These are phyloP conservation scores for Cyclotella kingstonii DNA, from an alignment of 108 stramenopile species.

Conservation along the genomic window DNA sequence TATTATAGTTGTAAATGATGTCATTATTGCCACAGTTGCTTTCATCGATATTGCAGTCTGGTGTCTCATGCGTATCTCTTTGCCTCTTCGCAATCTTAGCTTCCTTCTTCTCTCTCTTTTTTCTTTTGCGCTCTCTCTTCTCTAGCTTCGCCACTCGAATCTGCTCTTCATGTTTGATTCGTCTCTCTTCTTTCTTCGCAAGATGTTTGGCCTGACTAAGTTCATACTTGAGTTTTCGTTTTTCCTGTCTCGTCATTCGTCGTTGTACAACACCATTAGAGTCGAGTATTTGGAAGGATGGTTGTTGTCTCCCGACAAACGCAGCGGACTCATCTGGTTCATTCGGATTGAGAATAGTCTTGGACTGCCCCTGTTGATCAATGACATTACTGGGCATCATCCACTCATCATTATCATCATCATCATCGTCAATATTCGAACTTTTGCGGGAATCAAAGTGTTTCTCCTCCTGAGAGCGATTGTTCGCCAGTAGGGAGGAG, in stretches of 20 bases:
- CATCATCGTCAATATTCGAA: not conserved
- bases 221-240: constrained; percentile 54
- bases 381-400: too few relatives aligned
- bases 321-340: not conserved
- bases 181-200: constrained; percentile 25
- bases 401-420: constrained; percentile 13
- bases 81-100: not conserved
- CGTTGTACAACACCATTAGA: constrained; percentile 59
- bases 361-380: too few relatives aligned
- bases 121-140: constrained; percentile 26
- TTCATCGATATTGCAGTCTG: not conserved
- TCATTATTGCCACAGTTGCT: too few relatives aligned
- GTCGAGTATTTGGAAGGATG: constrained; percentile 54
- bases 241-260: constrained; percentile 78
- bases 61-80: not conserved
- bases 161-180: constrained; percentile 15
- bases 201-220: constrained; percentile 33
- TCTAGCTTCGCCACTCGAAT: constrained; percentile 25
- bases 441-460: not conserved
- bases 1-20: not conserved
- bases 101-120: constrained; percentile 16
- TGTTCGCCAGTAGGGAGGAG: too few relatives aligned
- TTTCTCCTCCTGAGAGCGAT: not conserved
- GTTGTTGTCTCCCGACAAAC: not conserved
- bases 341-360: not conserved